phyloP scores from a whole-genome alignment of 164 flowering plant genomes.

The Nymphaea colorata region DNA sequence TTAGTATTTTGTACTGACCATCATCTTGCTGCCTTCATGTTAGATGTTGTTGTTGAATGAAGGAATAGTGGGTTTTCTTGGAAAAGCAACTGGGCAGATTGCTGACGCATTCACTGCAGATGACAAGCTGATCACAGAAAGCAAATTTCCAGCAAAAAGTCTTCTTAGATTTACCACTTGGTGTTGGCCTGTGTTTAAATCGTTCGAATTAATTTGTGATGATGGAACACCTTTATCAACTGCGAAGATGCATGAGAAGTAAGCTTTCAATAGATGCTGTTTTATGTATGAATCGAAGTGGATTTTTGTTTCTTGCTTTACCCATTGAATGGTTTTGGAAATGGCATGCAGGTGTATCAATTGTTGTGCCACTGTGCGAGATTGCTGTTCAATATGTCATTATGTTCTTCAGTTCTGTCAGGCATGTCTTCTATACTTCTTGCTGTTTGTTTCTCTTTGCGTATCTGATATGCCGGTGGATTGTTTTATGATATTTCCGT shows the following conservation, averaged over 20 bases:
- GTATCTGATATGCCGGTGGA: too few relatives aligned
- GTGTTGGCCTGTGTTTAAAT: conserved; percentile 60
- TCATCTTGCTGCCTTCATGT: conserved; percentile 1
- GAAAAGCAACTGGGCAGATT: conserved; percentile 40
- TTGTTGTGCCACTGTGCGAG: conserved; percentile 34
- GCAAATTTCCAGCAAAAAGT: conserved; percentile 18
- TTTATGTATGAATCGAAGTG: not conserved
- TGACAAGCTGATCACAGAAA: conserved; percentile 27
- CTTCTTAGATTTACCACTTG: conserved; percentile 35
- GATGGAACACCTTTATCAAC: conserved; percentile 16
- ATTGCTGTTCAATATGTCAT: conserved; percentile 28
- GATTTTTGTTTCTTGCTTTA: not conserved
- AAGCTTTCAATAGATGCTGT: conserved; percentile 13
- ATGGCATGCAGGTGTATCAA: conserved; percentile 17
- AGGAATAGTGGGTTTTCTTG: conserved; percentile 36
- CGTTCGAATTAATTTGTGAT: conserved; percentile 39
- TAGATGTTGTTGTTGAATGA: conserved; percentile 58
- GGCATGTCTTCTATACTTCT: conserved; percentile 34
- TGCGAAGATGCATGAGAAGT: conserved; percentile 30
- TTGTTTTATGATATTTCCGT: too few relatives aligned
- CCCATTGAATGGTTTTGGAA: not conserved
- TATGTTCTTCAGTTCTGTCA: conserved; percentile 47
- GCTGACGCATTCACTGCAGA: conserved; percentile 24
- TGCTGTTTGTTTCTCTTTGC: not conserved
- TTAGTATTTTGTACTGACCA: not conserved